These are phyloP conservation scores for Cyclocybe cylindracea DNA, from an alignment of 768 basidiomycete species.

Conservation along the genomic window DNA sequence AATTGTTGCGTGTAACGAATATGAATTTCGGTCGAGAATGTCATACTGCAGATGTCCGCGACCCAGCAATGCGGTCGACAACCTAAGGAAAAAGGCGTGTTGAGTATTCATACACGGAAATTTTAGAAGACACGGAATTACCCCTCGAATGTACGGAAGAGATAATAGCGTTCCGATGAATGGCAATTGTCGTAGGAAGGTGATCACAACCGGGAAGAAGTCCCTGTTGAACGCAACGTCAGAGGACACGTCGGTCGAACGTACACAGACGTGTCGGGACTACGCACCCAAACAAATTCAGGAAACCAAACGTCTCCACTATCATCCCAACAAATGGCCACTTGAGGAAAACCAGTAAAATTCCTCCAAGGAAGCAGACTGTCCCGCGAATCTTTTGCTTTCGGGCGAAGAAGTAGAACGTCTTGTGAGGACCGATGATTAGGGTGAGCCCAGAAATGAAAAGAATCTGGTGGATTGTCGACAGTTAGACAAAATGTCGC, in stretches of 20 bases:
- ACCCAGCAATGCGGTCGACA: constrained; percentile 79
- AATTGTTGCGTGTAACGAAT: constrained; percentile 4
- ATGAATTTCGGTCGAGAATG: constrained; percentile 17
- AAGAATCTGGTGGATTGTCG: constrained; percentile 64
- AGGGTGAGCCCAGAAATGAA: constrained; percentile 94
- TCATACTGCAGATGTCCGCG: constrained; percentile 73
- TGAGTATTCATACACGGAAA: neutral
- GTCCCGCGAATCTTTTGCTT: constrained; percentile 94
- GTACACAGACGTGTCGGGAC: constrained; percentile 4
- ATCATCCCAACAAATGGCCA: constrained; percentile 94
- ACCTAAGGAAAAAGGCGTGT: constrained; percentile 41
- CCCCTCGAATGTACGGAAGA: constrained; percentile 84
- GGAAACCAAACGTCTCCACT: constrained; percentile 94
- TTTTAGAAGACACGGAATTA: constrained; percentile 38
- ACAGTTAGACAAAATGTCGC: neutral
- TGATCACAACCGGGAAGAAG: constrained; percentile 98
- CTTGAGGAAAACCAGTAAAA: constrained; percentile 91
- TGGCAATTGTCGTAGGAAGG: constrained; percentile 94
- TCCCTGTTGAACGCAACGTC: constrained; percentile 56
- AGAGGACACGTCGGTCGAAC: neutral
- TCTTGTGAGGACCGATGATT: constrained; percentile 96
- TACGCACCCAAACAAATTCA: constrained; percentile 92
- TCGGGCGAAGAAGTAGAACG: constrained; percentile 96
- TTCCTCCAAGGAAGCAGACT: constrained; percentile 84
- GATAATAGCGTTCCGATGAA: constrained; percentile 86